Evolutionary conservation across 2,329 filamentous ascomycete genomes (phyloP).

Genomic region (Neurospora crassa): DNA sequence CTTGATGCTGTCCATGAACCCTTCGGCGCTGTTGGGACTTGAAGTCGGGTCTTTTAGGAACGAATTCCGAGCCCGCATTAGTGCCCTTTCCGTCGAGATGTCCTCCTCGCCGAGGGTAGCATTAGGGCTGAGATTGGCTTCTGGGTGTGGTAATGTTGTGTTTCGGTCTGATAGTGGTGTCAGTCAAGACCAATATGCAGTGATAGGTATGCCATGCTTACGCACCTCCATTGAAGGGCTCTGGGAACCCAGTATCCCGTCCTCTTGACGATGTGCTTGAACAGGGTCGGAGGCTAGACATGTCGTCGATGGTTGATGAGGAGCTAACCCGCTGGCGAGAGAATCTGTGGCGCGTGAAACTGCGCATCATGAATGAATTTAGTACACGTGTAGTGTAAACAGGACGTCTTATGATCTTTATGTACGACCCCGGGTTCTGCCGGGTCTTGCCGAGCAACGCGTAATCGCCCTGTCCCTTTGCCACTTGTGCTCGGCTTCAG

Average conservation of each 20-base stretch:
- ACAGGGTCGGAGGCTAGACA: constrained; percentile 7
- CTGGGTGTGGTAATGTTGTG: constrained; percentile 53
- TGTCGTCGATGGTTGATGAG: constrained; percentile 11
- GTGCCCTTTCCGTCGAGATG: constrained; percentile 32
- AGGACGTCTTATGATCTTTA: not conserved
- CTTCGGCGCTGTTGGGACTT: constrained; percentile 38
- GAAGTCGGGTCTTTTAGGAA: constrained; percentile 33
- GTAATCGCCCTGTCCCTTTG: not conserved
- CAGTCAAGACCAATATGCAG: not conserved
- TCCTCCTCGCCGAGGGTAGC: constrained; percentile 48
- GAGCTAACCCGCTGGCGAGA: constrained; percentile 3
- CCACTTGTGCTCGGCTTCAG: not conserved
- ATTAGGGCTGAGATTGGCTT: constrained; percentile 47
- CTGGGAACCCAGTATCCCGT: constrained; percentile 42
- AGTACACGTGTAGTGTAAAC: not conserved
- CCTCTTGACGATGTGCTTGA: constrained; percentile 11
- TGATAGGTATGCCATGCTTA: constrained; percentile 20
- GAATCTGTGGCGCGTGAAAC: constrained; percentile 12
- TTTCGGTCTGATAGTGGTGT: constrained; percentile 31
- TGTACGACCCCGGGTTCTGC: not conserved
- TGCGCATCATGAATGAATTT: constrained; percentile 14
- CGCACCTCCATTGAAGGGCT: constrained; percentile 34
- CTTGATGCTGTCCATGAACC: constrained; percentile 28
- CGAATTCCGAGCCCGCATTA: constrained; percentile 34
- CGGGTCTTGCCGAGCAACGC: not conserved